Base-by-base conservation (phyloP, 1,284 basidiomycete species). In the Taiwanofungus camphoratus region DNA sequence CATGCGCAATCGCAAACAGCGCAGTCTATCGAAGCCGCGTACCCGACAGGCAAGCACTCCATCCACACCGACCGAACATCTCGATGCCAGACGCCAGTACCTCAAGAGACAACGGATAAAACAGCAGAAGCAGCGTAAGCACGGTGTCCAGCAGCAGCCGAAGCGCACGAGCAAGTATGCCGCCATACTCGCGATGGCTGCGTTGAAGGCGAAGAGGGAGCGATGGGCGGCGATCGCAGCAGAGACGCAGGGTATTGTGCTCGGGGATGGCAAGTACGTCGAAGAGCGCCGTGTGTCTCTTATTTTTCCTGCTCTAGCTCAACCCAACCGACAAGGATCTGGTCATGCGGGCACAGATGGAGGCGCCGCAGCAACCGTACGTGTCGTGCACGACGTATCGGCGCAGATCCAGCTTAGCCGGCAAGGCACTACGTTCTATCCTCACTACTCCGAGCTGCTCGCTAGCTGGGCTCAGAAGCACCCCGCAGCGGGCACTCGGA, bases 191-290 rank as follows among this genome's bases (percentile, higher is more conserved):
- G 38, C 36, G 2, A 31, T 49, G 3, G 51, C 55, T 21, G 44
- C 50, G 5, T 42, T 40, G 21, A 55, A 56, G 27, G 52, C 49
- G 3, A 52, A 43, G 19, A 41, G 58, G 21, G 56, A 57, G 40
- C 53, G 50, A 32, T 60, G 60, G 58, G 55, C 56, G 2, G 46
- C 51, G 32, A 66, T 62, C 2, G 70, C 71, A 20, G 51, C 46
- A 33, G 70, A 72, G 49, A 73, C 72, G 4, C 61, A 61, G 36
- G 51, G 49, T 36, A 66, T 73, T 38, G 64, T 70, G 39, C 55
- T 69, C 37, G 71, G 67, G 18, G 63, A 70, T 58, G 71, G 72
- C 58, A 65, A 68, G 63, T 73, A 73, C 59, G 57, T 64, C 41
- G 63, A 68, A 56, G 67, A 68, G 49, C 60, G 52, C 51, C 49